Evolutionary conservation across 208 protist species (phyloP).

Genomic region (Tritrichomonas musculus): DNA sequence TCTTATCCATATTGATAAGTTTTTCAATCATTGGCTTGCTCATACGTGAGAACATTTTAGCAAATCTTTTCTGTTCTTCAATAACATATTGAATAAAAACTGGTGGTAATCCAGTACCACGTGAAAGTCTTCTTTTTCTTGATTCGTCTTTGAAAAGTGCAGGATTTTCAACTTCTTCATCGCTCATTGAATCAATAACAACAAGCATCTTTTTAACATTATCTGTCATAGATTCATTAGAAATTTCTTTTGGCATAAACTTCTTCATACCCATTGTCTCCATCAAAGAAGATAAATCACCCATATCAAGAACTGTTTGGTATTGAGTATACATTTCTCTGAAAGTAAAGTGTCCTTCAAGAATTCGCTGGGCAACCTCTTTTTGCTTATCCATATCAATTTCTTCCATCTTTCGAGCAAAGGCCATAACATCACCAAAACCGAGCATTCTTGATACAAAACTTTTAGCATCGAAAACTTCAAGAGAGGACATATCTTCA

Average conservation of each 20-base stretch:
- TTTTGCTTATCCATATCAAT: slow-evolving; percentile 43
- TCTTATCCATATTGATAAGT: not conserved
- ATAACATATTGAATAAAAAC: not conserved
- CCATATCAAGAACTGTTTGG: slow-evolving; percentile 39
- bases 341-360: slow-evolving; percentile 48
- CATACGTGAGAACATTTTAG: not conserved
- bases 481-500: slow-evolving; percentile 91
- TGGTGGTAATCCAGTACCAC: not conserved
- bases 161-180: not conserved
- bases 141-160: not conserved
- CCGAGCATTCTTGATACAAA: slow-evolving; percentile 68
- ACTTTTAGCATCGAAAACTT: slow-evolving; percentile 62
- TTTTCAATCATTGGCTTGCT: not conserved
- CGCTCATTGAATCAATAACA: slow-evolving; percentile 18
- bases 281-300: not conserved
- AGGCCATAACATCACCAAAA: slow-evolving; percentile 75
- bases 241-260: not conserved
- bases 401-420: slow-evolving; percentile 44
- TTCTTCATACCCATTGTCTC: not conserved
- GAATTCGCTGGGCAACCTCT: slow-evolving; percentile 42
- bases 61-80: not conserved
- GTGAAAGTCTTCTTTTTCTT: not conserved
- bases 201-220: not conserved
- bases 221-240: not conserved
- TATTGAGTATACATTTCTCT: slow-evolving; percentile 50